These are phyloP conservation scores for Monilinia polystroma DNA, from an alignment of 2,329 filamentous ascomycete genomes.

Conservation along the genomic window DNA sequence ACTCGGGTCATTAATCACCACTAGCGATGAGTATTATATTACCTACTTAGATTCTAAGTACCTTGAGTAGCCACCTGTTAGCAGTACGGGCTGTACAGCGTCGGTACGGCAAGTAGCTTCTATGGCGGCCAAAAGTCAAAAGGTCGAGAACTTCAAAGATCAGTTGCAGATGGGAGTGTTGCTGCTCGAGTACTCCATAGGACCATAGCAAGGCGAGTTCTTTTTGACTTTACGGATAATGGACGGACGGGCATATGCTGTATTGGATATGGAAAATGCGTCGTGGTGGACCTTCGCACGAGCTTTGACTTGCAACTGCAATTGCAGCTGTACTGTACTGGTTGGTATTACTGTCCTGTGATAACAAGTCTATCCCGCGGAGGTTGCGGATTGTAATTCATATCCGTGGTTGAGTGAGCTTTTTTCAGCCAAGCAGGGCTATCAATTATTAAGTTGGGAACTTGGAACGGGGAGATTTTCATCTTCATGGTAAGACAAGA, in stretches of 20 bases:
- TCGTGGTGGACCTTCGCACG: too few species aligned
- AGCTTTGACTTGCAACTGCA: too few species aligned
- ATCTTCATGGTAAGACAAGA: background rate
- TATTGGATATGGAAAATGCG: too few species aligned
- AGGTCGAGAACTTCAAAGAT: background rate
- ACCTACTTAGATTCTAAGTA: background rate
- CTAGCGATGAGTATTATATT: too few species aligned
- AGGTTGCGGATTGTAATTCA: constrained; percentile 6
- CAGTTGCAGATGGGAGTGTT: too few species aligned
- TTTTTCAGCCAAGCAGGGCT: background rate
- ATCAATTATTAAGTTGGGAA: background rate
- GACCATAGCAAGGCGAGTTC: background rate
- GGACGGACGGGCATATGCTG: too few species aligned
- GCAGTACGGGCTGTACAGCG: too few species aligned
- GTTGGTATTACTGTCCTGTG: too few species aligned
- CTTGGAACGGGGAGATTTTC: background rate
- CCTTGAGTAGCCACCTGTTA: background rate
- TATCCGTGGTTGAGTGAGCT: background rate
- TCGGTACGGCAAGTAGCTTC: background rate
- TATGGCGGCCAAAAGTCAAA: background rate
- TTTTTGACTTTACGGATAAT: background rate
- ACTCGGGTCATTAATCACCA: too few species aligned
- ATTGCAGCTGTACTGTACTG: too few species aligned
- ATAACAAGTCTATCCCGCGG: background rate
- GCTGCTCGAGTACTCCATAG: too few species aligned